A percentile compares a stretch with the other conserved stretches of the same genome.
Conservation (phyloP, 1,139 yeast species). For the Debaryomyces sp. region DNA sequence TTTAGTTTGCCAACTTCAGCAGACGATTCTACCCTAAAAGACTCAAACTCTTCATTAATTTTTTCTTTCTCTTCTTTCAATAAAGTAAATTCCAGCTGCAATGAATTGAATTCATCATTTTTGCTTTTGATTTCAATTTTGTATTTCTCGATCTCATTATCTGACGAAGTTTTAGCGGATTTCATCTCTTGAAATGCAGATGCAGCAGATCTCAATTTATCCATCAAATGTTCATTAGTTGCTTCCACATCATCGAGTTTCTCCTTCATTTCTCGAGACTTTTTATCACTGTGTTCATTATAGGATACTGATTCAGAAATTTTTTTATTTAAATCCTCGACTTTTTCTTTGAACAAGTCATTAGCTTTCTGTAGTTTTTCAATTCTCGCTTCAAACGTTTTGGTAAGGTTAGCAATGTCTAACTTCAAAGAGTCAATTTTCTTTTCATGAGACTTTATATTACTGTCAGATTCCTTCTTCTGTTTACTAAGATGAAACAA, state of each 20-base stretch:
- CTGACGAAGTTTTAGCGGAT: constrained; percentile 21
- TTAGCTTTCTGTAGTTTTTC: constrained; percentile 25
- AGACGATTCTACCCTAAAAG: constrained; percentile 3
- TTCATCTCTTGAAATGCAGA: constrained; percentile 45
- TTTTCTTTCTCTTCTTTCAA: constrained; percentile 16
- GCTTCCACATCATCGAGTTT: constrained; percentile 35
- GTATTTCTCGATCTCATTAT: constrained; percentile 14
- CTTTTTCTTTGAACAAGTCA: constrained; percentile 23
- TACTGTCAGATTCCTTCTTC: constrained; percentile 37
- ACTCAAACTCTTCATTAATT: constrained; percentile 15
- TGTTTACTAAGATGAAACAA: constrained; percentile 66
- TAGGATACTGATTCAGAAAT: constrained; percentile 13
- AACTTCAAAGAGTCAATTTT: constrained; percentile 12
- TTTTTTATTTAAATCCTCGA: constrained; percentile 26
- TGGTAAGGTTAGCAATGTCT: constrained; percentile 22
- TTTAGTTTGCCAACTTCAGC: constrained; percentile 3
- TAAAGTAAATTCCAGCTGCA: constrained; percentile 19
- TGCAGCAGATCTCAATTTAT: constrained; percentile 51
- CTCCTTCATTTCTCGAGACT: constrained; percentile 23
- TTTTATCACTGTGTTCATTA: constrained; percentile 16
- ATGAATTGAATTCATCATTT: constrained; percentile 17
- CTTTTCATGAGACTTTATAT: constrained; percentile 11
- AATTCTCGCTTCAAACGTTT: constrained; percentile 27
- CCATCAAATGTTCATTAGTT: constrained; percentile 40
- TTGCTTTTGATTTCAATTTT: constrained; percentile 6